Base-by-base conservation (phyloP, 2,329 filamentous ascomycete species). In the Diaporthe humulicola region DNA sequence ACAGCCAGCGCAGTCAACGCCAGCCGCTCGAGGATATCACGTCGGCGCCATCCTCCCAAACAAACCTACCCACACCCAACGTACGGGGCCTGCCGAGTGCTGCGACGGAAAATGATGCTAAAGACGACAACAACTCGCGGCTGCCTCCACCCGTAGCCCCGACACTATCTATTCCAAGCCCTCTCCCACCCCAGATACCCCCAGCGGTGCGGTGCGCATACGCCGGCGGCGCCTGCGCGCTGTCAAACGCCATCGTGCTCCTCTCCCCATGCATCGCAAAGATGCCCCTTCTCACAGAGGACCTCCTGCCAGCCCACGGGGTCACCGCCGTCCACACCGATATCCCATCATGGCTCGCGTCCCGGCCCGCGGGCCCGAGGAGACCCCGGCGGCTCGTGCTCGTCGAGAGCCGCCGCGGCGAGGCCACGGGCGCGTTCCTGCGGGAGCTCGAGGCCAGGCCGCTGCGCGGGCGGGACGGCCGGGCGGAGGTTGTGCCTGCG, bases 241-340 rank as follows among this genome's bases (percentile, higher is more conserved):
- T 90, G 30, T 77, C 79, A 0, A 81, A 80, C 22, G 82, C 77
- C 48, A 79, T 80, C 0, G 77, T 90, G 42, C 76, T 90, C 2
- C 79, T 90, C 2, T 82, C 86, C 0, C 84, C 85, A 0, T 85
- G 83, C 67, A 83, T 89, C 22, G 79, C 85, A 17, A 74, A 78
- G 3, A 81, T 82, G 14, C 81, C 81, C 0, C 81, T 81, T 77
- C 78, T 87, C 8, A 82, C 82, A 0, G 82, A 85, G 1, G 79
- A 82, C 30, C 78, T 89, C 0, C 79, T 89, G 1, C 75, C 77
- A 1, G 78, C 78, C 0, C 89, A 90, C 56, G 87, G 87, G 1
- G 79, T 89, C 50, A 45, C 76, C 2, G 71, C 79, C 0, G 81
- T 84, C 22, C 76, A 83, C 1, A 79, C 79, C 0, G 81, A 87